Base-by-base conservation (phyloP, 805 yeast species). In the Spathaspora gorwiae region DNA sequence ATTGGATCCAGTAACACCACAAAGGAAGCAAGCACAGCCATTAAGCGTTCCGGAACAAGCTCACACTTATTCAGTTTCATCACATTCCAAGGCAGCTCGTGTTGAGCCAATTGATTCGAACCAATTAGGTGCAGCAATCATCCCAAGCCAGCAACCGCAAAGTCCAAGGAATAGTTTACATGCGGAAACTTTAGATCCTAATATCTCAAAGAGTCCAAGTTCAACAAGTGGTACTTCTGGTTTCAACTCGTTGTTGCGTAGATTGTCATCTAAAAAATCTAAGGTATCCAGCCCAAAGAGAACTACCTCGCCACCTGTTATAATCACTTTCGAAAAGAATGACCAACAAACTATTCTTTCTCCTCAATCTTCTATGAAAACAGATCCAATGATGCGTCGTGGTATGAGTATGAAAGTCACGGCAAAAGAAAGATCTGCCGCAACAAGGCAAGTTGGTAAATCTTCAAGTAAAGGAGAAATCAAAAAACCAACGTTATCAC, bases 381-480 rank as follows among this genome's bases (percentile, higher is more conserved):
- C 46, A n/a, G 76, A 71, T 43, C 73, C 74, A 35, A 53, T 69
- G 66, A 76, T 79, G 39, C 81, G 82, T 54, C 75, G 84, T 54
- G 82, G 81, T 51, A 82, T 79, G 8, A 76, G 81, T 56, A 71
- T 79, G 76, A 79, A 76, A 55, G 74, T 79, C n/a, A 79, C 84
- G 1, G 75, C 80, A 11, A 77, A 73, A 54, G 84, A 79, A 51
- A 76, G 71, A 49, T 71, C 61, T 1, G 48, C 60, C 19, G 7
- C 15, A 30, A 35, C 45, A 34, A 13, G 49, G 26, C 12, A 34
- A 9, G 10, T 11, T 8, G 9, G 9, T 29, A 35, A 10, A 11
- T 9, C 35, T n/a, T 3, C n/a, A 37, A 83, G 2, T 73, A 79
- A 14, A 76, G 72, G 54, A 83, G 77, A 51, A 76, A 70, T 48